phyloP scores from a whole-genome alignment of 1,284 basidiomycete genomes.

The Ustilago bromivora region DNA sequence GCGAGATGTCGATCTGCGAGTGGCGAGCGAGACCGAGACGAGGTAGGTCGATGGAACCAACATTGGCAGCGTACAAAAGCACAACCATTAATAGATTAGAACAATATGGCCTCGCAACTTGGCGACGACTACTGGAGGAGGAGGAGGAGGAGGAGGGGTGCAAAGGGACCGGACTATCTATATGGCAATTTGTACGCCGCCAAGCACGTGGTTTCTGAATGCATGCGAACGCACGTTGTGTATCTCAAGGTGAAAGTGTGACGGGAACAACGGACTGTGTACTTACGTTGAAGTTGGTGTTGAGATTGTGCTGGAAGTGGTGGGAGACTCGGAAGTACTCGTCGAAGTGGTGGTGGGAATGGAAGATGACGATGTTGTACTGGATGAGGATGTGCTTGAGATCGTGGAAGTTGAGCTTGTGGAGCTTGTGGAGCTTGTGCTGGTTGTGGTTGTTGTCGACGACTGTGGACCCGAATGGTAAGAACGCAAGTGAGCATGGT shows the following conservation, averaged over 20 bases:
- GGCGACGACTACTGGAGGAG: slow-evolving; percentile 10
- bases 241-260: not conserved
- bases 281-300: slow-evolving; percentile 49
- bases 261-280: not conserved
- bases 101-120: slow-evolving; percentile 21
- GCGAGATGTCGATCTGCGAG: slow-evolving; percentile 33
- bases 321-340: slow-evolving; percentile 15
- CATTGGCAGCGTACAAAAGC: slow-evolving; percentile 22
- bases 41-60: slow-evolving; percentile 8
- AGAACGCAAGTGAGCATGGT: not conserved
- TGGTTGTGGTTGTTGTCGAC: slow-evolving; percentile 7
- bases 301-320: slow-evolving; percentile 30
- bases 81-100: slow-evolving; percentile 25
- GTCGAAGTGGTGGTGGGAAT: slow-evolving; percentile 15
- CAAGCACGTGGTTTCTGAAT: slow-evolving; percentile 21
- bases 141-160: slow-evolving; percentile 1
- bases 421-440: slow-evolving; percentile 24
- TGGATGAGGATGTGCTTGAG: slow-evolving; percentile 12
- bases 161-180: not conserved
- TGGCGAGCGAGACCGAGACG: not conserved
- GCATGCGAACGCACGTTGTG: slow-evolving; percentile 22
- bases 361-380: slow-evolving; percentile 17
- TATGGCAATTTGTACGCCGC: slow-evolving; percentile 21
- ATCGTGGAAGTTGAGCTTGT: slow-evolving; percentile 19
- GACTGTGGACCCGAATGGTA: not conserved